Evolutionary conservation across 2,329 filamentous ascomycete genomes (phyloP), one percentile per base, ranked within the genome.

Genomic region (Trichoderma asperellum): DNA sequence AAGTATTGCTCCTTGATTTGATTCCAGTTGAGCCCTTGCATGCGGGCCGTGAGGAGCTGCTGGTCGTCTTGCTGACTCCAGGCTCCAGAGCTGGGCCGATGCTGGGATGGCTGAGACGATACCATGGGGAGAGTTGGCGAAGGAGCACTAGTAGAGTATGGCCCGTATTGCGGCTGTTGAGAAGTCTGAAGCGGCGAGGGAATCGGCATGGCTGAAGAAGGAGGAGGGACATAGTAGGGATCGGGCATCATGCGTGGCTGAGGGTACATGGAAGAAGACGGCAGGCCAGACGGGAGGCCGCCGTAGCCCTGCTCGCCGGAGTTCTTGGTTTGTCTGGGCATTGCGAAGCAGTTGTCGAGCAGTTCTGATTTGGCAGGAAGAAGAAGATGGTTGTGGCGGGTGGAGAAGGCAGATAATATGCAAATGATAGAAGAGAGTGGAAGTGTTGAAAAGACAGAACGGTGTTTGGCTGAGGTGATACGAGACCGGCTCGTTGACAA

Each of bases 1-100:
- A 97, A 97, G 80, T 93, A 88, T 71, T 86, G 87, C 71, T 85
- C 84, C 74, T 93, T 90, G 76, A 96, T 96, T 74, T 92, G 90
- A 66, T 88, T 87, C 93, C 93, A 97, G 80, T 94, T 95, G 77
- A 94, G 86, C 29, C 92, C 91, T 75, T 90, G 88, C 59, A 90
- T 87, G 65, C 93, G 88, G 18, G 92, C 92, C 55, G 83, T 81
- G 71, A 95, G 83, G 55, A 97, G 86, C 47, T 88, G 88, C 74
- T 91, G 86, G 79, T 97, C 93, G 73, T 96, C 92, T 59, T 88
- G 84, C 1, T 86, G 82, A 37, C 87, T 90, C 93, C 93, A 97
- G 0, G 89, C 89, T 10, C 87, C 87, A 0, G 87, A 88, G 40
- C 87, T 88, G 29, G 87, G 82, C 59, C 88, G 85, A 72, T 86